Percentiles rank a stretch among this genome's conserved stretches.
Conservation (phyloP, 345 rosid species). For the Draba incana region DNA sequence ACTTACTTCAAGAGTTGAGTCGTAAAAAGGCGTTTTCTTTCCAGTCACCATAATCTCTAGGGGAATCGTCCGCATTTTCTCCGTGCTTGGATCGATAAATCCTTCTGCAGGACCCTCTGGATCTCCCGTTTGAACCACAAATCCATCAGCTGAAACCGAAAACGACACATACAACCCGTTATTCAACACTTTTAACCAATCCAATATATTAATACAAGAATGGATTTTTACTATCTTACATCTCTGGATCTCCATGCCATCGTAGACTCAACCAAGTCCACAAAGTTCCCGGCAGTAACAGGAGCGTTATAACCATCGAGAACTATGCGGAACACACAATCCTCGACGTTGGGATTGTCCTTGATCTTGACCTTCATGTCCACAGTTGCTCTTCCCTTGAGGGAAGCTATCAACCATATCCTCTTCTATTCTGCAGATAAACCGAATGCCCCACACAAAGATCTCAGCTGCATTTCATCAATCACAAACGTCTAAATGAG, state of each 20-base stretch:
- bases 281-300: constrained; percentile 90
- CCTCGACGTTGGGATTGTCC: constrained; percentile 90
- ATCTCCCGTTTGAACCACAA: constrained; percentile 98
- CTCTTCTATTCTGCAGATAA: constrained; percentile 99
- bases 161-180: not conserved
- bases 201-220: not conserved
- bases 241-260: constrained; percentile 98
- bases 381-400: constrained; percentile 94
- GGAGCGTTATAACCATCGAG: constrained; percentile 98
- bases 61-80: constrained; percentile 80
- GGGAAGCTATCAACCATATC: constrained; percentile 98
- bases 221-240: constrained; percentile 46
- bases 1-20: constrained; percentile 77
- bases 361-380: constrained; percentile 99
- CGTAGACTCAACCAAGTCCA: constrained; percentile 92
- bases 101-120: constrained; percentile 99
- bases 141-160: constrained; percentile 85
- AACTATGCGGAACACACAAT: constrained; percentile 83
- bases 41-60: constrained; percentile 85
- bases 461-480: constrained; percentile 99
- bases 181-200: not conserved
- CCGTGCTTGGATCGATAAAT: constrained; percentile 95
- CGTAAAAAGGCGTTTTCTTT: constrained; percentile 80
- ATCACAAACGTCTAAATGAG: constrained; percentile 60
- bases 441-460: constrained; percentile 97